Evolutionary conservation across 2,329 filamentous ascomycete species (phyloP).

Genomic region (Verruconis gallopava): DNA sequence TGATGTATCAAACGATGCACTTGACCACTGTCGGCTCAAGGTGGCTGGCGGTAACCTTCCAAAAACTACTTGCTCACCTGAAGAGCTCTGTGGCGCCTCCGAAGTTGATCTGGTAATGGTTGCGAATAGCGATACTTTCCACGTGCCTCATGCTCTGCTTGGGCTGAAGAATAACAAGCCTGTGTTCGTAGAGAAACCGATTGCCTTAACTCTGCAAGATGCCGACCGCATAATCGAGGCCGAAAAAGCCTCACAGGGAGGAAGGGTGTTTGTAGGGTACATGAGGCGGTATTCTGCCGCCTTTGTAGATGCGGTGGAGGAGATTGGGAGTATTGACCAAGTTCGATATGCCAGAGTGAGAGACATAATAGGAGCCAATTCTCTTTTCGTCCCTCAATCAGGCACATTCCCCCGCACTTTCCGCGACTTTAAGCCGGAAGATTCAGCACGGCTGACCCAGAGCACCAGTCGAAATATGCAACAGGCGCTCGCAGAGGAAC

Average conservation of each 20-base stretch:
- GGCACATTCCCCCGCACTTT: conserved; percentile 35
- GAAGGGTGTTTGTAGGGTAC: conserved; percentile 44
- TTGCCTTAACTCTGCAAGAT: conserved; percentile 36
- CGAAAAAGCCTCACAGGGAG: conserved; percentile 29
- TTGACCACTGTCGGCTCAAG: neutral
- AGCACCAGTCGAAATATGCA: conserved; percentile 20
- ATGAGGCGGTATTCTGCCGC: conserved; percentile 48
- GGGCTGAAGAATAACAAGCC: conserved; percentile 43
- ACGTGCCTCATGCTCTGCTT: conserved; percentile 38
- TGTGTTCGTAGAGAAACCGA: conserved; percentile 47
- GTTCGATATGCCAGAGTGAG: conserved; percentile 43
- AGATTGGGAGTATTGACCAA: conserved; percentile 37
- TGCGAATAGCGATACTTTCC: conserved; percentile 40
- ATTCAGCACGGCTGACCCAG: conserved; percentile 12
- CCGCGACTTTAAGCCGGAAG: conserved; percentile 25
- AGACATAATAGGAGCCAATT: conserved; percentile 43
- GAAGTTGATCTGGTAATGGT: conserved; percentile 42
- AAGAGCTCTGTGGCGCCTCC: neutral
- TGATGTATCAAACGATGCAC: neutral
- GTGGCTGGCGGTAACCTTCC: neutral
- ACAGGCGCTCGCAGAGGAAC: neutral
- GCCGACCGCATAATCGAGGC: conserved; percentile 37
- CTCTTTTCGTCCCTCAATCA: conserved; percentile 34
- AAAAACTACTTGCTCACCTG: neutral
- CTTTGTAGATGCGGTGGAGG: conserved; percentile 41